Conservation (phyloP, 371 early-diverging fungal species). For the Lichtheimia hyalospora region DNA sequence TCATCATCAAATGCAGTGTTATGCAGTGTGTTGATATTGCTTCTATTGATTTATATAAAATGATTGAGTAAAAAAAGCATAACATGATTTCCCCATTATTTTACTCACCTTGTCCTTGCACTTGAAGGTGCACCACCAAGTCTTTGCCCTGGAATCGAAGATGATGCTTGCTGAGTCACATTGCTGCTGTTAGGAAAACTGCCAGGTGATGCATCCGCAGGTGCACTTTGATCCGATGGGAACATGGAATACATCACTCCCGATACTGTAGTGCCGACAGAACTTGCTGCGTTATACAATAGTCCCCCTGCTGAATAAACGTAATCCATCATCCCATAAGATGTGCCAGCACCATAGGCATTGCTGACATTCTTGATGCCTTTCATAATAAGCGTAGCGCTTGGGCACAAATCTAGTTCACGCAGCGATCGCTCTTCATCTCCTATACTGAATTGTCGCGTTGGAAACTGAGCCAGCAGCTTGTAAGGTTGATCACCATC, state of each 20-base stretch:
- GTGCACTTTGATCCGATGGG: conserved; percentile 3
- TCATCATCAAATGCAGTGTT: conserved; percentile 16
- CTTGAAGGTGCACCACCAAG: conserved; percentile 11
- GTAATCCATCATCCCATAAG: conserved; percentile 19
- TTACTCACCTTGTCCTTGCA: conserved; percentile 8
- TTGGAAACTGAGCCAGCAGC: conserved; percentile 45
- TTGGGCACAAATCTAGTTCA: conserved; percentile 52
- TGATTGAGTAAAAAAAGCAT: background rate
- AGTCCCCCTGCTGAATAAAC: conserved; percentile 24
- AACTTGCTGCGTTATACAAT: conserved; percentile 26
- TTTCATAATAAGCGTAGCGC: conserved; percentile 60
- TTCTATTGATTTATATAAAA: background rate
- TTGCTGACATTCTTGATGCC: conserved; percentile 28
- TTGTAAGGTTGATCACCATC: conserved; percentile 43
- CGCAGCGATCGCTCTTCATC: conserved; percentile 44
- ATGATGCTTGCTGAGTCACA: background rate
- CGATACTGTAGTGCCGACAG: conserved; percentile 20
- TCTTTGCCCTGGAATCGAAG: conserved; percentile 4
- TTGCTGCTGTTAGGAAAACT: background rate
- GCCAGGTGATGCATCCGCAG: background rate
- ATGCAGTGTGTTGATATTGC: conserved; percentile 30
- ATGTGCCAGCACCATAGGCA: conserved; percentile 18
- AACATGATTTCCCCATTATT: background rate
- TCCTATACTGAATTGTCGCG: conserved; percentile 36
- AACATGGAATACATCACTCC: conserved; percentile 24